Percentiles rank a stretch among this genome's conserved stretches.
These are phyloP conservation scores for Eudorina sp. DNA, from an alignment of 139 green algal genomes.

Conservation along the genomic window DNA sequence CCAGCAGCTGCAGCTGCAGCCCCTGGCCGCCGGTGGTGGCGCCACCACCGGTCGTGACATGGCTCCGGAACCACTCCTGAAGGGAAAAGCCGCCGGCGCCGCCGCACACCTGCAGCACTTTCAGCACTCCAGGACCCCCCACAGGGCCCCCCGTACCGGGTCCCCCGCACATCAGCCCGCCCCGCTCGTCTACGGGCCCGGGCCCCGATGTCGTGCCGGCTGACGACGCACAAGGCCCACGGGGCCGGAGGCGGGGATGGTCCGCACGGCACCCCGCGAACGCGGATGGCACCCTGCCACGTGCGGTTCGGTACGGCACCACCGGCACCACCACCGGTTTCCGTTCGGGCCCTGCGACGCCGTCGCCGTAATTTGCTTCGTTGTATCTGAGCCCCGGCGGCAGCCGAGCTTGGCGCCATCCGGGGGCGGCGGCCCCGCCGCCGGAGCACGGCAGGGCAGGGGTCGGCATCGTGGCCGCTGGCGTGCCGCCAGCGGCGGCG, in stretches of 20 bases:
- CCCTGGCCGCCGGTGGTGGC: too few species aligned
- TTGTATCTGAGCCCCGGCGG: too few species aligned
- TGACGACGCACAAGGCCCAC: background rate
- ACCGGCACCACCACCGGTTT: background rate
- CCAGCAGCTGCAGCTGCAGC: background rate
- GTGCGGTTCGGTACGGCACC: background rate
- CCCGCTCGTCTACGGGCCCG: too few species aligned
- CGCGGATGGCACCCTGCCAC: background rate
- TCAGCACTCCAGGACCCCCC: background rate
- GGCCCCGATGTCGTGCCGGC: background rate
- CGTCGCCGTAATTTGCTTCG: too few species aligned
- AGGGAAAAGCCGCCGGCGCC: background rate
- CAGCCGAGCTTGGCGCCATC: too few species aligned
- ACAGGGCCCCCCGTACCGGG: too few species aligned
- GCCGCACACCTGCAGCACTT: constrained; percentile 21
- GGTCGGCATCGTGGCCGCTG: too few species aligned
- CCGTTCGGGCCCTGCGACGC: too few species aligned
- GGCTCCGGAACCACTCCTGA: background rate
- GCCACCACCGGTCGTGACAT: background rate
- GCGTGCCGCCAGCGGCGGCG: too few species aligned
- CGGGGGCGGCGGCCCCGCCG: too few species aligned
- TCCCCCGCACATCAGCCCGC: too few species aligned
- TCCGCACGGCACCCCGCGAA: background rate
- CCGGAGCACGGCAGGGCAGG: too few species aligned
- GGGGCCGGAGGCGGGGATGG: background rate